These are phyloP conservation scores for Mallotus japonicus DNA, from an alignment of 441 rosid genomes.

Conservation along the genomic window DNA sequence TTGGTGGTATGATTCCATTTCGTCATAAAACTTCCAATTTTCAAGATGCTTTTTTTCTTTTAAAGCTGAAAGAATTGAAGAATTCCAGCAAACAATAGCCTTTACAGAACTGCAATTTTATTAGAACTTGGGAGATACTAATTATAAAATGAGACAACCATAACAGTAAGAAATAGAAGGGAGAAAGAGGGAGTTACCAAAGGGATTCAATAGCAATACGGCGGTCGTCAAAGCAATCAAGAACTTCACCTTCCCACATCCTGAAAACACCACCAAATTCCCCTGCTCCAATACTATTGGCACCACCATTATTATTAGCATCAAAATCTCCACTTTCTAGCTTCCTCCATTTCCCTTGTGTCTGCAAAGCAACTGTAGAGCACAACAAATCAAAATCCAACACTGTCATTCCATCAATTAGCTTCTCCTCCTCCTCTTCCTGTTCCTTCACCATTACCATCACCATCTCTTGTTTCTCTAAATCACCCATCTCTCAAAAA, in stretches of 20 bases:
- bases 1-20: too few species aligned
- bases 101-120: not conserved
- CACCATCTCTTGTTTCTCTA: conserved; percentile 17
- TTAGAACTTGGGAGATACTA: not conserved
- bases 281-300: conserved; percentile 33
- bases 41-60: too few species aligned
- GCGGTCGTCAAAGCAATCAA: conserved; percentile 79
- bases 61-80: too few species aligned
- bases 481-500: conserved; percentile 27
- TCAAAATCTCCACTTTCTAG: conserved; percentile 38
- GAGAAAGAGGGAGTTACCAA: conserved; percentile 41
- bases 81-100: too few species aligned
- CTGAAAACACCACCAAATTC: conserved; percentile 67
- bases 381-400: conserved; percentile 36
- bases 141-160: not conserved
- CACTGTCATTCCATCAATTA: conserved; percentile 20
- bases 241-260: conserved; percentile 93
- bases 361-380: conserved; percentile 58
- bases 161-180: not conserved
- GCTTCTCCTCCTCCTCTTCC: conserved; percentile 18
- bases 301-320: conserved; percentile 17
- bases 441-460: conserved; percentile 4
- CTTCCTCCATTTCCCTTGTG: conserved; percentile 82
- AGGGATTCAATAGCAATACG: conserved; percentile 70
- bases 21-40: too few species aligned